Base-by-base conservation (phyloP, 495 filamentous ascomycete species). In the Penicillium pancosmium region DNA sequence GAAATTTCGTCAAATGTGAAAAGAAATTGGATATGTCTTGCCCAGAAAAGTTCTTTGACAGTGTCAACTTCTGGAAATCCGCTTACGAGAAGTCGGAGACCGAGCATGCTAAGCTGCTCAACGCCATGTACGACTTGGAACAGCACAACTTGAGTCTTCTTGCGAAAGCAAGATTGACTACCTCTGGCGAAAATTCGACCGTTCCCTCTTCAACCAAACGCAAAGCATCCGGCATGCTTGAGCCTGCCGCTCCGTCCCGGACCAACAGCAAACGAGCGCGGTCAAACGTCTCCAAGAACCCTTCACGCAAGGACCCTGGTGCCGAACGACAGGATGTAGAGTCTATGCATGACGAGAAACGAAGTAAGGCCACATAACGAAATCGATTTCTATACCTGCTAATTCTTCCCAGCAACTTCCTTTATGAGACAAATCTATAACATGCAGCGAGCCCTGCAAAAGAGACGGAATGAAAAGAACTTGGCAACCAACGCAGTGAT, bases 41-140 rank as follows among this genome's bases (percentile, higher is more conserved):
- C 44, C 62, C 60, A 0, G 67, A 72, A 23, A 72, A 72, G 43
- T 77, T 73, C 62, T 71, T 82, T 50, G 80, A 84, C 60, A 80
- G 77, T 47, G 66, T 73, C 15, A 60, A 69, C 12, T 82, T 81
- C 70, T 84, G 81, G 81, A 75, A 79, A 57, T 65, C 72, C 36
- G 78, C 80, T n/a, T 82, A 77, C 49, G 67, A 72, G 44, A 71
- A 69, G 34, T 76, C 80, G 11, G 73, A 80, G 59, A 67, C 64
- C 13, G 78, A 78, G 44, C 78, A 81, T 50, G 76, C 63, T 44
- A 75, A 68, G 48, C 62, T 84, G 2, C 67, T 72, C 31, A 73
- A 81, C 46, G 73, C 66, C 4, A 61, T 82, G 3, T 74, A 69
- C 51, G 74, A 76, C 43, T 61, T 82, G 15, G 71, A 83, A 48